Base-by-base conservation (phyloP, 192 early-diverging fungal species). In the Gaertneriomyces semiglobifer region DNA sequence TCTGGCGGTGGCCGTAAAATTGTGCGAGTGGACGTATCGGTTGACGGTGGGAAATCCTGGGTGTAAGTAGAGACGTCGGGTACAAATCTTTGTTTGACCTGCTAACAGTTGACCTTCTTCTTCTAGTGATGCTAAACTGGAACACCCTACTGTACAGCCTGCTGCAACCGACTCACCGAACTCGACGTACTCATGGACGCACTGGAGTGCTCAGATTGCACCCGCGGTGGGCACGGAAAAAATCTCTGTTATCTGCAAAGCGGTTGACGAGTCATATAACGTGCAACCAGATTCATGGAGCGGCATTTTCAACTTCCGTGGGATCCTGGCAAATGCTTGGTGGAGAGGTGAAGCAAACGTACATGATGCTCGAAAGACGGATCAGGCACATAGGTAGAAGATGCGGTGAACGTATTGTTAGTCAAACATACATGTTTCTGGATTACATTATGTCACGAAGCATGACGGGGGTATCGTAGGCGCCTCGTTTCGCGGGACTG, bases 201-300 rank as follows among this genome's bases (percentile, higher is more conserved):
- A 33, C 25, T 33, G 25, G 25, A 33, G 25, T 33, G 25, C 25
- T 33, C 25, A 14, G 40, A 33, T 25, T 45, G 7, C 74, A 66
- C 3, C 25, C 68, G 41, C 71, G 75, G 33, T 96, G 92, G 92
- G 84, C 91, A 43, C 94, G 94, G 94, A 57, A 16, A 60, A 74
- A 61, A 74, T 86, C 65, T 70, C 85, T 55, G 76, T 96, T 54
- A 81, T 92, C 39, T 88, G 88, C 59, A 85, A 93, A 41, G 94
- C 94, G 8, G 89, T 93, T 64, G 94, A 96, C 69, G 80, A 84
- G 8, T 75, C 82, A 25, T 93, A 93, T 65, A 96, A 96, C 69
- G 88, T 88, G 58, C 94, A 96, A 75, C 94, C 91, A 11, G 86
- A 88, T 66, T 68, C 59, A 19, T 47, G 74, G 16, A 65, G 62